Base-by-base conservation (phyloP, 345 rosid genomes). In the Melaleuca alternifolia region DNA sequence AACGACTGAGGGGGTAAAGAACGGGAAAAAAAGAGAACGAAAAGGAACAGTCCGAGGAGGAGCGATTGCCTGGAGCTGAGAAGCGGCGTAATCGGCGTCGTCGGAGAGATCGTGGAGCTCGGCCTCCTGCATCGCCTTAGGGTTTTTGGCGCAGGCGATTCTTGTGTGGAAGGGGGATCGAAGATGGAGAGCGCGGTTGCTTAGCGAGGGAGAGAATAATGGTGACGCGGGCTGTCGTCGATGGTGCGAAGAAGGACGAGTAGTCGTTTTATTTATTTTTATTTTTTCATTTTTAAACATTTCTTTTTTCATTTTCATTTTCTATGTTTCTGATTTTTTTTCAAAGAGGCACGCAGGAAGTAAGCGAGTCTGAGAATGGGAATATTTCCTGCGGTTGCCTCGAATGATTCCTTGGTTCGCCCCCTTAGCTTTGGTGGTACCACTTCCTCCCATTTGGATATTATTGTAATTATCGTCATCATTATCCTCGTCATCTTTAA, bases 21-120 rank as follows among this genome's bases (percentile, higher is more conserved):
- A 48, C 75, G 11, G 30, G 6, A 30, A 23, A 54, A 75, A 65
- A 13, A 13, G 11, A 33, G 15, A 6, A n/a, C 41, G 0, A 33
- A 48, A 82, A 59, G 46, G 53, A 59, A 59, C 44, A 7, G 18
- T 23, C 54, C 13, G 33, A 87, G 54, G 79, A n/a, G 52, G 88
- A 85, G 23, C 23, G 84, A 90, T 87, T 90, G 95, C 99, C 87
- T 96, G 96, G 37, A 90, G 96, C 84, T 92, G 90, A 51, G 99
- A 96, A 12, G 97, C 99, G 6, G 98, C 99, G 92, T 95, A 98
- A 89, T 98, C 99, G 71, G 99, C 96, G 90, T 98, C 99, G 91
- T 98, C 99, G 9, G 99, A 95, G 85, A 98, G 93, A 89, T 98
- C 99, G 82, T 94, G 94, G 65, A 92, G 92, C 85, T 98, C 99